Evolutionary conservation across 2,329 filamentous ascomycete genomes (phyloP).

Genomic region (Cladosporium oxysporum): DNA sequence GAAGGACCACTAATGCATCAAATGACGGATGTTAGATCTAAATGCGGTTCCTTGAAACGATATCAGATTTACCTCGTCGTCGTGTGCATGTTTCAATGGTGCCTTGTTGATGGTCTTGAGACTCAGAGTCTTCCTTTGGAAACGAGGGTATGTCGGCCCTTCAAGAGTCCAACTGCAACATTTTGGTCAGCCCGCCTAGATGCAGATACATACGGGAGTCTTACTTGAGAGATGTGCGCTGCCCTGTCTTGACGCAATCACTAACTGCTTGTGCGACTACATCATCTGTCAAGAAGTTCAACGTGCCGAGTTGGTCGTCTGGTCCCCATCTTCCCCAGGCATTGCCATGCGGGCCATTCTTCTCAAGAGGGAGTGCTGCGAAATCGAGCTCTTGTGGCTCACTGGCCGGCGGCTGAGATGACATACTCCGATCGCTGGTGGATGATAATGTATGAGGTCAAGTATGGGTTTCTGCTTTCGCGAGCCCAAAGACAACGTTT

Average conservation of each 20-base stretch:
- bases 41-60: background rate
- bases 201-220: background rate
- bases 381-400: background rate
- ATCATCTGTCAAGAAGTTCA: slow-evolving; percentile 60
- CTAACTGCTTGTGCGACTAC: slow-evolving; percentile 45
- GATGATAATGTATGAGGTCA: background rate
- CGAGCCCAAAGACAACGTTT: background rate
- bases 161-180: background rate
- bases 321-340: slow-evolving; percentile 46
- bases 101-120: slow-evolving; percentile 7
- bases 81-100: slow-evolving; percentile 2
- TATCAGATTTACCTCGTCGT: background rate
- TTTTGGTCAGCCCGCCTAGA: background rate
- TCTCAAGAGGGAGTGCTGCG: slow-evolving; percentile 45
- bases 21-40: background rate
- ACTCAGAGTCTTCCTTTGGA: slow-evolving; percentile 3
- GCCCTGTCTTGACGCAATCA: background rate
- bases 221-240: background rate
- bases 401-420: background rate
- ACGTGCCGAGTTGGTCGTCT: slow-evolving; percentile 59
- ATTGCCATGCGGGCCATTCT: slow-evolving; percentile 47
- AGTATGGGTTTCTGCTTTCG: background rate
- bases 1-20: slow-evolving; percentile 22
- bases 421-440: background rate
- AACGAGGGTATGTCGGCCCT: slow-evolving; percentile 2